These are phyloP conservation scores for Leccinellum luteum DNA, from an alignment of 768 basidiomycete genomes.

Conservation along the genomic window DNA sequence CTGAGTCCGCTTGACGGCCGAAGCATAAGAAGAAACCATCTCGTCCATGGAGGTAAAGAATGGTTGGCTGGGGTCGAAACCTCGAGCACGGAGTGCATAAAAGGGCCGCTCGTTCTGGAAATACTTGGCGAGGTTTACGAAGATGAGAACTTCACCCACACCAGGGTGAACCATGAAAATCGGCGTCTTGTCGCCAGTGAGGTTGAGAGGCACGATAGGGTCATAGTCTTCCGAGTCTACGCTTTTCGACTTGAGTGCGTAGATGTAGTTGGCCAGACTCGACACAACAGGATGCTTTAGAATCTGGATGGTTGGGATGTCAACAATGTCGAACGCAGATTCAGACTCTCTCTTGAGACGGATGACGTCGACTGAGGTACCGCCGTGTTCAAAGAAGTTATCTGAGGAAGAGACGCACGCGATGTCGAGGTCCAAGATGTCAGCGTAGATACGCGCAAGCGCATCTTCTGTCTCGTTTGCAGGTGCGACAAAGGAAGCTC, in stretches of 20 bases:
- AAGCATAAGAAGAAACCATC: neutral
- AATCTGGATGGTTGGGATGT: neutral
- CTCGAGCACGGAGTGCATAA: neutral
- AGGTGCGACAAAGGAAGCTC: neutral
- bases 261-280: neutral
- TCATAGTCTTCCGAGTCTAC: neutral
- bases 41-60: neutral
- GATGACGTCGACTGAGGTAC: neutral
- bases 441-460: neutral
- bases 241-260: neutral
- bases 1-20: neutral
- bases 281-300: neutral
- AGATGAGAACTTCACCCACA: slow-evolving; percentile 1
- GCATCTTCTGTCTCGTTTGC: neutral
- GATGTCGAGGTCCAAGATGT: neutral
- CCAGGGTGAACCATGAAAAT: slow-evolving; percentile 1
- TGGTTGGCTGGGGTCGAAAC: neutral
- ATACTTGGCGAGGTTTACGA: neutral
- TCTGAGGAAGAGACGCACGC: neutral
- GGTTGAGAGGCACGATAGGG: neutral
- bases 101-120: neutral
- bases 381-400: neutral
- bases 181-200: neutral
- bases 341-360: neutral
- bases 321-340: neutral